These are phyloP conservation scores for Byssothecium circinans DNA, from an alignment of 2,329 filamentous ascomycete species.

Conservation along the genomic window DNA sequence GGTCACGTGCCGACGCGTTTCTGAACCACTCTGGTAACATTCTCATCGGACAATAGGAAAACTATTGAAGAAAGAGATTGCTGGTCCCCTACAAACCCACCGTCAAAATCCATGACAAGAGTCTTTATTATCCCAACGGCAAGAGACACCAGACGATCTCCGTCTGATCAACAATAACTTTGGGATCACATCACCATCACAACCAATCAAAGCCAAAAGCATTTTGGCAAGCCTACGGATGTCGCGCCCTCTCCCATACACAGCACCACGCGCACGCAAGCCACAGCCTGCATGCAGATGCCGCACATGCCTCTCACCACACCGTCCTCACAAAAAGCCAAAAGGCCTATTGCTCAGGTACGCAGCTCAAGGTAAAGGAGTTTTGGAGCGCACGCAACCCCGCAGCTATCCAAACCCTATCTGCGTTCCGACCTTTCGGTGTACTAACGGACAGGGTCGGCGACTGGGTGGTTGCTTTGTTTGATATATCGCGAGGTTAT, in stretches of 20 bases:
- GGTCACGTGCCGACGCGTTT: constrained; percentile 1
- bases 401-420: constrained; percentile 26
- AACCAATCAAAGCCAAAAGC: neutral
- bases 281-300: neutral
- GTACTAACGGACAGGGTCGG: constrained; percentile 25
- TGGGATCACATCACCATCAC: too few species aligned
- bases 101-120: too few species aligned
- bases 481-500: constrained; percentile 55
- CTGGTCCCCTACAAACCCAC: too few species aligned
- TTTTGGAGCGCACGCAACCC: constrained; percentile 11
- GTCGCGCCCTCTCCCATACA: constrained; percentile 5
- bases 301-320: constrained; percentile 3
- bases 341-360: constrained; percentile 14
- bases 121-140: too few species aligned
- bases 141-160: too few species aligned
- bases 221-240: neutral
- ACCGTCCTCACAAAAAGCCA: constrained; percentile 11
- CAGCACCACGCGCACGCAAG: neutral
- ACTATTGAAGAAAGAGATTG: too few species aligned
- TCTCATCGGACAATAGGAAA: neutral
- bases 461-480: constrained; percentile 24
- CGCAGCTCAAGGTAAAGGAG: constrained; percentile 3
- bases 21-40: too few species aligned
- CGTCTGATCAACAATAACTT: too few species aligned
- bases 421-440: constrained; percentile 17